phyloP scores from a whole-genome alignment of 495 filamentous ascomycete species.

The Hypoxylon subgilvum region DNA sequence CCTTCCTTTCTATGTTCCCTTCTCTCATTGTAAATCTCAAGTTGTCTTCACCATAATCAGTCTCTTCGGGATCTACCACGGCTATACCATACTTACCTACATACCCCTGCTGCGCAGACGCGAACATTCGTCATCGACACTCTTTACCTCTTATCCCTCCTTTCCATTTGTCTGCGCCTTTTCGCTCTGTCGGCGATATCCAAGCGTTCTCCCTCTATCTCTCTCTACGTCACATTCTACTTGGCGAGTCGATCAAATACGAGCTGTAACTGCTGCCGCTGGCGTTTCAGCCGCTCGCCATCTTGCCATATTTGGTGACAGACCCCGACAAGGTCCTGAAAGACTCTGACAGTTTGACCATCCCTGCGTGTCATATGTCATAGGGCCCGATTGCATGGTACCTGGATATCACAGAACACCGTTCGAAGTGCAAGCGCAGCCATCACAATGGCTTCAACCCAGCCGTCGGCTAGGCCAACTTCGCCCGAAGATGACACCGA shows the following conservation, averaged over 20 bases:
- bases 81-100: slow-evolving; percentile 37
- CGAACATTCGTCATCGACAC: neutral
- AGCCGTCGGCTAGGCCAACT: slow-evolving; percentile 41
- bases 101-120: slow-evolving; percentile 31
- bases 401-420: neutral
- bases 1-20: slow-evolving; percentile 11
- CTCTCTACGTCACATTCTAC: neutral
- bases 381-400: slow-evolving; percentile 9
- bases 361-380: neutral
- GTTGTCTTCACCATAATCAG: slow-evolving; percentile 31
- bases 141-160: slow-evolving; percentile 14
- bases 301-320: too few relatives aligned
- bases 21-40: neutral
- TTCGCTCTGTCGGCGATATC: too few relatives aligned
- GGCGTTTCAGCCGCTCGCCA: too few relatives aligned
- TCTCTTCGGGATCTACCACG: too few relatives aligned
- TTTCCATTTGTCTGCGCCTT: neutral
- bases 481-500: slow-evolving; percentile 48
- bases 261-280: too few relatives aligned
- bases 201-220: too few relatives aligned
- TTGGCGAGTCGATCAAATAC: neutral
- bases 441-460: slow-evolving; percentile 45
- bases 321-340: neutral
- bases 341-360: neutral
- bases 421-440: neutral